phyloP scores from a whole-genome alignment of 2,329 filamentous ascomycete species.

The Fusarium devonianum region DNA sequence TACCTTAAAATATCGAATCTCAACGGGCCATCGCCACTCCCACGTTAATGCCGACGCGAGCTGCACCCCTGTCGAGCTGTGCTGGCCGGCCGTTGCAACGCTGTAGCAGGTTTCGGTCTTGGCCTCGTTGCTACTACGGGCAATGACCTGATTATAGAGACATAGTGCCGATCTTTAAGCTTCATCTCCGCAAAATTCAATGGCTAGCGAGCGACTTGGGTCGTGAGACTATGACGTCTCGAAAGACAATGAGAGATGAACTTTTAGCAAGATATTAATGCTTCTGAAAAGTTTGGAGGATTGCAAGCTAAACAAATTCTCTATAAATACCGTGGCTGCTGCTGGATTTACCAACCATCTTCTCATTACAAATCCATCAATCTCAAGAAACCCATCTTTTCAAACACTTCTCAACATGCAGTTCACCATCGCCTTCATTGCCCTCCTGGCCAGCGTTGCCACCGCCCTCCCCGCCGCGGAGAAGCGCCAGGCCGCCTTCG shows the following conservation, averaged over 20 bases:
- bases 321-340: slow-evolving; percentile 15
- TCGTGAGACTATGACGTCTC: slow-evolving; percentile 26
- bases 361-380: background rate
- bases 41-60: slow-evolving; percentile 19
- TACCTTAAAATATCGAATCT: background rate
- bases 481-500: slow-evolving; percentile 48
- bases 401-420: slow-evolving; percentile 40
- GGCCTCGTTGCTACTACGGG: slow-evolving; percentile 18
- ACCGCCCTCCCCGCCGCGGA: slow-evolving; percentile 43
- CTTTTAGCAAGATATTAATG: background rate
- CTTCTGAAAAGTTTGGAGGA: background rate
- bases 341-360: too few relatives aligned
- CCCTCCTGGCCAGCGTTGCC: slow-evolving; percentile 35
- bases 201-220: slow-evolving; percentile 1
- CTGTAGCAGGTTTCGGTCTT: slow-evolving; percentile 28
- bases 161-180: slow-evolving; percentile 1
- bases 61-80: slow-evolving; percentile 31
- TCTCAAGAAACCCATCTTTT: background rate
- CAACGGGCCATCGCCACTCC: slow-evolving; percentile 9
- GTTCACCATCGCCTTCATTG: slow-evolving; percentile 42
- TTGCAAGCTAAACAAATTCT: background rate
- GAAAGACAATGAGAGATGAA: background rate
- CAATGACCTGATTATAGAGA: slow-evolving; percentile 6
- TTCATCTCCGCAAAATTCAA: background rate
- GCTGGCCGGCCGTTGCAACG: slow-evolving; percentile 17